Base-by-base conservation (phyloP, 108 stramenopile species). In the Skeletonema potamos region DNA sequence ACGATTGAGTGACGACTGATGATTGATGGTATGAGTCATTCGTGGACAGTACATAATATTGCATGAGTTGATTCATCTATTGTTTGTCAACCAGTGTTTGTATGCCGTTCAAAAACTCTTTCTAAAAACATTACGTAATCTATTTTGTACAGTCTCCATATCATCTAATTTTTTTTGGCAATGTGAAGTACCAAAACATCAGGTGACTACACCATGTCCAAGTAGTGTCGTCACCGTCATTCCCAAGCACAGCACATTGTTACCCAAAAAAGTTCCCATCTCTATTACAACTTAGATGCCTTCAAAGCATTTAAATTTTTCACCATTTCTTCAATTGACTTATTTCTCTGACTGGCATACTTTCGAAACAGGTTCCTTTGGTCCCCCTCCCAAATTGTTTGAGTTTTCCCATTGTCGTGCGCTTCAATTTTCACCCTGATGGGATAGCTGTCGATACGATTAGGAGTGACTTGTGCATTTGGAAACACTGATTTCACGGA, bases 301-400 rank as follows among this genome's bases (percentile, higher is more conserved):
- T 71, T 76, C 36, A 76, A 64, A 0, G 24, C 61, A 22, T 66
- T 51, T 64, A 77, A 72, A 51, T 64, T 72, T 12, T 17, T 6
- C 20, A 72, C 44, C 22, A 77, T 78, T 39, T 60, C 72, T 65
- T 73, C 66, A 46, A 54, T 30, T 22, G 72, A 59, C 59, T 34
- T 28, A 44, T 73, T 26, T 51, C 72, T 60, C 43, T 44, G 29
- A 37, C 63, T 46, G 4, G 70, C 70, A 61, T 77, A 72, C 56
- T 77, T 77, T 39, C 76, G 71, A 51, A 77, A 77, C 44, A 77
- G 66, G 12, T 34, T 39, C 32, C 61, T 64, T 60, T 77, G 76
- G 66, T 77, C 76, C 3, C 76, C 76, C 56, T 65, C 36, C 76
- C 76, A 77, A 72, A 77, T 30, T 34, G 48, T 27, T 44, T 44